These are phyloP conservation scores for Sphaceloma murrayae DNA, from an alignment of 2,329 filamentous ascomycete species.

Conservation along the genomic window DNA sequence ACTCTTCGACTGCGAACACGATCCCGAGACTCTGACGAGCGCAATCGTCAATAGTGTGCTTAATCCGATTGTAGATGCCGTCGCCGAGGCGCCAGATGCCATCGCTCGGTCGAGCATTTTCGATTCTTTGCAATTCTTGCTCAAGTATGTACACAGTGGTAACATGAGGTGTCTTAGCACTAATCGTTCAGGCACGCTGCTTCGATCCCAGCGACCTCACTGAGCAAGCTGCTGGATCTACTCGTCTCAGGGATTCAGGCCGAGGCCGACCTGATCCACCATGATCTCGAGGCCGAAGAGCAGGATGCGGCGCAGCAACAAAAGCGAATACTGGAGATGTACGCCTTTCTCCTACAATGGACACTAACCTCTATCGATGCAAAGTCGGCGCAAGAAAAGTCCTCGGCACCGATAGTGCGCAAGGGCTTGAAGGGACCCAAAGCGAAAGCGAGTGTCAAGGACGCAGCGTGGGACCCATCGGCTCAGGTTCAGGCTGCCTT, in stretches of 20 bases:
- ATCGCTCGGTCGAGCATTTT: conserved; percentile 69
- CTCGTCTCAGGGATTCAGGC: conserved; percentile 62
- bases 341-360: conserved; percentile 91
- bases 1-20: conserved; percentile 84
- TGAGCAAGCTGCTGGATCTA: conserved; percentile 88
- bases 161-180: conserved; percentile 47
- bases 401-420: conserved; percentile 59
- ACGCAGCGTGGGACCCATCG: conserved; percentile 79
- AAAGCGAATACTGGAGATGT: conserved; percentile 86
- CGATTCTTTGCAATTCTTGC: conserved; percentile 87
- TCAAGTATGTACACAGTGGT: conserved; percentile 76
- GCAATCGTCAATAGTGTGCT: conserved; percentile 73
- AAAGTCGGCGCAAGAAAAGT: conserved; percentile 76
- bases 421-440: conserved; percentile 68
- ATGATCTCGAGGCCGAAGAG: conserved; percentile 84
- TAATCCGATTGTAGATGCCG: conserved; percentile 84
- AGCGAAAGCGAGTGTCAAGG: conserved; percentile 54
- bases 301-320: conserved; percentile 72
- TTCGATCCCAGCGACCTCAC: conserved; percentile 65
- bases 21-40: conserved; percentile 72
- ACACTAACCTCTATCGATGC: conserved; percentile 88
- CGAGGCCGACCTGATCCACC: conserved; percentile 74
- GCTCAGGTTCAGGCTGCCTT: conserved; percentile 78
- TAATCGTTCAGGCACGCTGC: conserved; percentile 63
- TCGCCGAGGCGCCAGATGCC: conserved; percentile 85